Base-by-base conservation (phyloP, 2,329 filamentous ascomycete genomes). In the Orbilia blumenaviensis region DNA sequence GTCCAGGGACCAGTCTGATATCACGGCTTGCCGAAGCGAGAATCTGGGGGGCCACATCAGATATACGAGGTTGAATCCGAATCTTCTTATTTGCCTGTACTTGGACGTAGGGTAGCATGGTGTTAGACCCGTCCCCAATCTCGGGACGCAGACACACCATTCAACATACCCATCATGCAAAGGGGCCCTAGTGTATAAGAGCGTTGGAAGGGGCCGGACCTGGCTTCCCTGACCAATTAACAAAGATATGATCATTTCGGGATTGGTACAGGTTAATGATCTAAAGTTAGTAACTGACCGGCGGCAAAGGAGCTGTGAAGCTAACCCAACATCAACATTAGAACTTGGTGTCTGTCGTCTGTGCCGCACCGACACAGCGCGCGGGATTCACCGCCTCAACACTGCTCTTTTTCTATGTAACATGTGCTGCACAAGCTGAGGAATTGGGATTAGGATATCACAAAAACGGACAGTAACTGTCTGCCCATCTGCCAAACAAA, bases 21-120 rank as follows among this genome's bases (percentile, higher is more conserved):
- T 75, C 50, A 64, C 71, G 63, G 58, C 63, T 63, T 75, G 71
- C 71, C 68, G 63, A 75, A 75, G 71, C 71, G 71, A 75, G 58
- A 67, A 75, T 75, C 71, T 56, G 60, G 67, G 50, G 66, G 67
- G 54, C 38, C 56, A 68, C 71, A 60, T 38, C 42, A 67, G 63
- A 67, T 75, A 67, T 75, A 67, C 69, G 62, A 75, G 69, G 9
- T 21, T 32, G 44, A 74, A 66, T 54, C 69, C 69, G 56, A 44
- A 74, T 58, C 18, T 44, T 66, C 50, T 52, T 14, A 25, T 44
- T 71, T 71, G 34, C 32, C 66, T 58, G 48, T 61, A 29, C n/a
- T n/a, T n/a, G n/a, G n/a, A n/a, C n/a, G n/a, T n/a, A n/a, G n/a
- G 34, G 34, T n/a, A 42, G 44, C 66, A 36, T n/a, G 56, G 36